Evolutionary conservation across 192 early-diverging fungal genomes (phyloP).

Genomic region (Coemansia guatemalensis): DNA sequence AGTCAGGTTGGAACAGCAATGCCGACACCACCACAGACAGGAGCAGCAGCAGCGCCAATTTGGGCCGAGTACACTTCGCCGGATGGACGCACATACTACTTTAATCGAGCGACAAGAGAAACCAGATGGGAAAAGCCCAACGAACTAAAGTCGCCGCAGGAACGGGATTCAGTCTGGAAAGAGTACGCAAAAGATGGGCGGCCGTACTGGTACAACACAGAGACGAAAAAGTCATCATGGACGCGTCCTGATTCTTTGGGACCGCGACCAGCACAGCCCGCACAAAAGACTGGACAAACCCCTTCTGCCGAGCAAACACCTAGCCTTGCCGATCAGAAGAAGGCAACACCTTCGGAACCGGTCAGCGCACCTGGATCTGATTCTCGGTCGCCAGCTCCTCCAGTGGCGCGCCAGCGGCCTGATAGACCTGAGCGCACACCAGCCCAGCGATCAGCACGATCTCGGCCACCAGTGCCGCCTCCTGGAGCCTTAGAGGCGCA

Average conservation of each 20-base stretch:
- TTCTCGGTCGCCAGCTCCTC: slow-evolving; percentile 1
- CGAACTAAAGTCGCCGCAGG: slow-evolving; percentile 79
- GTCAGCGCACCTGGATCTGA: no score
- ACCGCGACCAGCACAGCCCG: background rate
- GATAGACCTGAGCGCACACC: background rate
- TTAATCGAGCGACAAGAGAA: slow-evolving; percentile 70
- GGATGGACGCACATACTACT: slow-evolving; percentile 88
- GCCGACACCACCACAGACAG: background rate
- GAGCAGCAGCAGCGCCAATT: background rate
- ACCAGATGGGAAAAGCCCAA: slow-evolving; percentile 96
- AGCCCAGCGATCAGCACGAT: background rate
- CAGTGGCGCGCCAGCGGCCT: background rate
- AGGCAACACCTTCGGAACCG: background rate
- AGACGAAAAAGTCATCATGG: slow-evolving; percentile 83
- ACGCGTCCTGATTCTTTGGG: slow-evolving; percentile 70
- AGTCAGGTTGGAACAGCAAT: background rate
- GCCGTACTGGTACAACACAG: slow-evolving; percentile 83
- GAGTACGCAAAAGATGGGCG: slow-evolving; percentile 78
- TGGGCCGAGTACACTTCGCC: slow-evolving; percentile 79
- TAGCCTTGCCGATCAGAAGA: background rate
- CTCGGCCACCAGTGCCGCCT: slow-evolving; percentile 20
- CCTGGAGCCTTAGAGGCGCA: slow-evolving; percentile 3
- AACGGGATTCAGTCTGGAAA: slow-evolving; percentile 73
- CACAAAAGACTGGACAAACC: background rate
- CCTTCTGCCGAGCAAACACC: background rate